Evolutionary conservation across 495 filamentous ascomycete species (phyloP), one percentile per base, ranked within the genome.

Genomic region (Mytilinidion resinicola): DNA sequence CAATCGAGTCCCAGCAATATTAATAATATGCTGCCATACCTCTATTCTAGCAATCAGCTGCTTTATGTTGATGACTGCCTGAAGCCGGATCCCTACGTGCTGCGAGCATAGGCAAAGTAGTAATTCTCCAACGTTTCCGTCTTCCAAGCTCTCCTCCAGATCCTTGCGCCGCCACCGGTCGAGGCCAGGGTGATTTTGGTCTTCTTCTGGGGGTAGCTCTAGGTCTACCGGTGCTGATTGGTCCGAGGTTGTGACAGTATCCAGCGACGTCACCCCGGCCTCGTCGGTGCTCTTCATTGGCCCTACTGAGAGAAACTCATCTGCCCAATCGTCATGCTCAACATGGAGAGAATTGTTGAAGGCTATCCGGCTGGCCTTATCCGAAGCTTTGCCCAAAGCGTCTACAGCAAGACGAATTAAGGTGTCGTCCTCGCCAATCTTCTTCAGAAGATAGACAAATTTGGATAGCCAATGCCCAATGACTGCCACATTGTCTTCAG

Each of bases 61-160:
- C 17, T 80, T 71, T 34, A 90, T 73, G 51, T 80, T 85, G 33
- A 75, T 74, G 20, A 88, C 77, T n/a, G 89, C 89, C 71, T 95
- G 87, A 56, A 81, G 80, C 25, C 90, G 79, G 51, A 93, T 85
- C 64, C 86, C 85, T 39, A 79, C 75, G 57, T 90, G 78, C 57
- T 85, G 74, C 1, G 89, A 92, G 53, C 82, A 87, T 42, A 96
- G 75, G 63, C 91, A 86, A 30, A 88, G 73, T 38, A 92, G 77
- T 39, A 96, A 69, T 11, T 83, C 80, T 19, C 76, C 74, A 34
- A 86, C 73, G 59, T 83, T 77, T 5, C 86, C 87, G 58, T 91
- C 85, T 56, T 90, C 86, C 17, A 93, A 72, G 0, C 88, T 81
- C 61, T 85, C 81, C 34, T 86, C 85, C 0, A 88, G 72, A 4